Evolutionary conservation across 345 rosid genomes (phyloP).

Genomic region (Moricandia moricandioides): DNA sequence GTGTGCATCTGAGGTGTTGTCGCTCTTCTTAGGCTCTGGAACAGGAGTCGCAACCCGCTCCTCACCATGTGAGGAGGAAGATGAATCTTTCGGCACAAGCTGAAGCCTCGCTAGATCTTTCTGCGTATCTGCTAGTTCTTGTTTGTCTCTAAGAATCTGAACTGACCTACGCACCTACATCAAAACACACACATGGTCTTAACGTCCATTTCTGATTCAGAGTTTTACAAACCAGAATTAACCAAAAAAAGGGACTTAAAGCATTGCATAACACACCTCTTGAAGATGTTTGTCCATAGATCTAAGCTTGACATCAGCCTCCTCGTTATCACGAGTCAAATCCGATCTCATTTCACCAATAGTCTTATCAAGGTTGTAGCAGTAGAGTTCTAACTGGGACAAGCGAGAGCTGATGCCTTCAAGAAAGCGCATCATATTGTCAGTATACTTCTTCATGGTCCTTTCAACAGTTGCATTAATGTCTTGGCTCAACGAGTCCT

Average conservation of each 20-base stretch:
- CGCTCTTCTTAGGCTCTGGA: conserved; percentile 57
- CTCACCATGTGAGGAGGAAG: conserved; percentile 59
- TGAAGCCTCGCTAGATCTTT: conserved; percentile 94
- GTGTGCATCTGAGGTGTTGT: conserved; percentile 53
- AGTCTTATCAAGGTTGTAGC: conserved; percentile 93
- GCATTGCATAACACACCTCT: conserved; percentile 53
- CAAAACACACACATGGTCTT: conserved; percentile 1
- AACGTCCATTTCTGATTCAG: neutral
- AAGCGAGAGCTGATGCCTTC: conserved; percentile 96
- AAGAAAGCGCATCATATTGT: conserved; percentile 83
- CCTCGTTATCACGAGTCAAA: conserved; percentile 61
- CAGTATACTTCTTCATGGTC: conserved; percentile 76
- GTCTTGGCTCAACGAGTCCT: conserved; percentile 72
- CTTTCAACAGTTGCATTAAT: conserved; percentile 59
- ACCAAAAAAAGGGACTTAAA: neutral
- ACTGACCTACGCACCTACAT: conserved; percentile 95
- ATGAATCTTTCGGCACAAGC: conserved; percentile 78
- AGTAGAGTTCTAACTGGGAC: conserved; percentile 83
- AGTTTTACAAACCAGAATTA: neutral
- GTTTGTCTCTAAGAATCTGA: conserved; percentile 96
- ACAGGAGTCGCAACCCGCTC: conserved; percentile 63
- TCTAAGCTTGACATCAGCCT: conserved; percentile 80
- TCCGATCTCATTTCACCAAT: conserved; percentile 93
- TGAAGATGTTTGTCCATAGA: conserved; percentile 91
- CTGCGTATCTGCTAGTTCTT: conserved; percentile 92